A percentile compares a stretch with the other conserved stretches of the same genome.
These are phyloP conservation scores for Oldenlandia corymbosa DNA, from an alignment of 257 asterid species.

Conservation along the genomic window DNA sequence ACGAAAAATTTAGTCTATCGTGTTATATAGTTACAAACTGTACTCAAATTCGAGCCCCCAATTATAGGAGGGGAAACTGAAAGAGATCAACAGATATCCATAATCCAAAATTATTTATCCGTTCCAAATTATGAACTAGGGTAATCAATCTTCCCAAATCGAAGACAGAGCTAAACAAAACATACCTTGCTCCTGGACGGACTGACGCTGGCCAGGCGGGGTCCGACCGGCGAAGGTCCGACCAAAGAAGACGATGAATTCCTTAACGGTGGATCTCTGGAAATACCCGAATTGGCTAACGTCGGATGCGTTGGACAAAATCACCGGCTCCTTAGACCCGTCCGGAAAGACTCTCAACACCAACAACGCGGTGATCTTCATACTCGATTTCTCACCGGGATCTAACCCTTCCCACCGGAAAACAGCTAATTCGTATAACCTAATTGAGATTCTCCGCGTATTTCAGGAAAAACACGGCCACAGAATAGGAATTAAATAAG, in stretches of 20 bases:
- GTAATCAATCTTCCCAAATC: neutral
- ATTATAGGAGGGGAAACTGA: neutral
- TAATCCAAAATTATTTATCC: neutral
- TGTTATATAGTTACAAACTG: no score
- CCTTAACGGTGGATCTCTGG: constrained; percentile 73
- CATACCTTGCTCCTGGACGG: constrained; percentile 83
- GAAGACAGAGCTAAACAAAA: neutral
- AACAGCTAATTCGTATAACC: no score
- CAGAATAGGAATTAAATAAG: neutral
- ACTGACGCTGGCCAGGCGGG: constrained; percentile 73
- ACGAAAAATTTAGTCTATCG: no score
- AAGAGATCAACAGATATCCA: neutral
- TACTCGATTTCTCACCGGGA: constrained; percentile 23
- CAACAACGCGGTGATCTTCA: constrained; percentile 93
- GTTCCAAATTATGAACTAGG: neutral
- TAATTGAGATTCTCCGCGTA: neutral
- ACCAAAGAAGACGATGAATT: constrained; percentile 71
- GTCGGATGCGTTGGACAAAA: constrained; percentile 62
- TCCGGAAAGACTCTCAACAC: constrained; percentile 57
- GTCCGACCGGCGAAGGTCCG: constrained; percentile 82
- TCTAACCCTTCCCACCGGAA: neutral
- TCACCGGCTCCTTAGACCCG: constrained; percentile 64
- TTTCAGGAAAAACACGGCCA: neutral
- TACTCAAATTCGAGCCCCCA: no score
- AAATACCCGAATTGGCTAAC: constrained; percentile 78